A percentile compares a stretch with the other conserved stretches of the same genome.
These are phyloP conservation scores for Phytophthora tubulina DNA, from an alignment of 352 stramenopile genomes.

Conservation along the genomic window DNA sequence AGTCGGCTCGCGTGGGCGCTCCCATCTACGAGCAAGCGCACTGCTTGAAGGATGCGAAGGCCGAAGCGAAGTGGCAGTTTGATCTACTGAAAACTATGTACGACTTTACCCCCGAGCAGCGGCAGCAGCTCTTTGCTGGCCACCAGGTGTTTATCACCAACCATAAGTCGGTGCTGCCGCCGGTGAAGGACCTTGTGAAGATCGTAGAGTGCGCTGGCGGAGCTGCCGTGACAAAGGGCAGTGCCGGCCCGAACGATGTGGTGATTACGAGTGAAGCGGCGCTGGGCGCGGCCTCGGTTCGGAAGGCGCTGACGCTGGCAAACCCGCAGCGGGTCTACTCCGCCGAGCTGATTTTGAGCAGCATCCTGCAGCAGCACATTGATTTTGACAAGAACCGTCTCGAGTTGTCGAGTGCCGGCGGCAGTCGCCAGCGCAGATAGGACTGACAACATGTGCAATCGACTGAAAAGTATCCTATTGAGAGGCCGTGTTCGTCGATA, in stretches of 20 bases:
- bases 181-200: conserved; percentile 58
- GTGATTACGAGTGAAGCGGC: conserved; percentile 58
- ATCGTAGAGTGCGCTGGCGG: conserved; percentile 67
- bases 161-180: conserved; percentile 61
- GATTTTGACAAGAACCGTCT: conserved; percentile 51
- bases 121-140: conserved; percentile 49
- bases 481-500: too few relatives aligned
- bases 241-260: conserved; percentile 38
- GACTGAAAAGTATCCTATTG: too few relatives aligned
- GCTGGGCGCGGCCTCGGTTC: conserved; percentile 42
- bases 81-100: conserved; percentile 64
- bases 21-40: conserved; percentile 49
- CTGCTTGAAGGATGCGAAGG: conserved; percentile 53
- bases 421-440: conserved; percentile 38
- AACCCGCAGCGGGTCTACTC: conserved; percentile 48
- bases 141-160: conserved; percentile 57
- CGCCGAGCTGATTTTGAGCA: conserved; percentile 57
- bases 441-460: not conserved
- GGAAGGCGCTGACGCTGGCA: conserved; percentile 45
- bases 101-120: conserved; percentile 36
- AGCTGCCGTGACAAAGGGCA: conserved; percentile 41
- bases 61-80: conserved; percentile 64
- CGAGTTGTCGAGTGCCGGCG: conserved; percentile 17
- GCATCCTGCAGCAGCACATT: conserved; percentile 61
- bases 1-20: conserved; percentile 52